Evolutionary conservation across 2,329 filamentous ascomycete species (phyloP), one percentile per base, ranked within the genome.

Genomic region (Scleromitrula shiraiana): DNA sequence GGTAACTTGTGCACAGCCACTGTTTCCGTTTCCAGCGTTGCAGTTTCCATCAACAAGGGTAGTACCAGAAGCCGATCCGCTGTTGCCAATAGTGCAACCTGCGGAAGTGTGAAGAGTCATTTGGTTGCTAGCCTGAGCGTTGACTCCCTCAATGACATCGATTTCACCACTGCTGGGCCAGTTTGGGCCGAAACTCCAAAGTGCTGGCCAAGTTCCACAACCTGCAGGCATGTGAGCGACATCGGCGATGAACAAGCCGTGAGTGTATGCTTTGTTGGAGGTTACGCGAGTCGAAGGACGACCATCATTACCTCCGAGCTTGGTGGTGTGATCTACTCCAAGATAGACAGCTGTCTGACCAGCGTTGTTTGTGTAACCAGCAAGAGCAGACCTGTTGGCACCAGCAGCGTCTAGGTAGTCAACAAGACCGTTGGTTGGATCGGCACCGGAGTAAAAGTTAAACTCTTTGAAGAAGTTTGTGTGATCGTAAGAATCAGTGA

Each of bases 121-220:
- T 38, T 72, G 66, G 64, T 85, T 78, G 50, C 70, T 67, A 2
- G 68, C 62, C 52, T 80, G 74, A 19, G 71, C 68, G 68, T 88
- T 86, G 50, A 88, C 82, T 30, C 84, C 85, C 68, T 90, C 86
- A 56, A 90, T 78, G 59, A 90, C 84, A 64, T 91, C 86, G 58
- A 91, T 85, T 67, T 90, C 86, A 39, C 85, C 85, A 6, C 71
- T 70, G 35, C 63, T 64, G 2, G 86, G 86, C 86, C 86, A 90
- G 60, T 51, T 49, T n/a, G 73, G 70, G 14, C 84, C 85, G 27
- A 87, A 63, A 2, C 55, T 56, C 62, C 67, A 74, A 61, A 77
- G 78, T 5, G 78, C 77, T 19, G 78, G 78, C 78, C 78, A 82
- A 5, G 71, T 70, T 2, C 79, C 78, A 54, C 78, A 82, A 3